Percentiles rank a stretch among this genome's conserved stretches.
phyloP scores from a whole-genome alignment of 768 basidiomycete species.

The Rhodotorula babjevae region DNA sequence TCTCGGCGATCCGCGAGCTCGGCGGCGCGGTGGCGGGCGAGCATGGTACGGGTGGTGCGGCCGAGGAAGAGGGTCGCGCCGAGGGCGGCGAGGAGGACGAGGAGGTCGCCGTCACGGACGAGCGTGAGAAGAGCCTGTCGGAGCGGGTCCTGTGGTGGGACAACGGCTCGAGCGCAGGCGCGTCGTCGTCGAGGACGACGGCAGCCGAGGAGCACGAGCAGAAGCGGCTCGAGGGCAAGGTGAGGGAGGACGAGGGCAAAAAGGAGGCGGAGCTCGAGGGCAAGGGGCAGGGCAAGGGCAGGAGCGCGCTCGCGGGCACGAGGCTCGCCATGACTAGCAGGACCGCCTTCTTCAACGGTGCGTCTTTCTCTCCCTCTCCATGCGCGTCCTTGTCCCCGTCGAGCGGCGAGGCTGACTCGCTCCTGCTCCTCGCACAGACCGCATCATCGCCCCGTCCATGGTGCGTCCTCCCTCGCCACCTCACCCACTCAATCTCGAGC shows the following conservation, averaged over 20 bases:
- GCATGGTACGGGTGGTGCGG: neutral
- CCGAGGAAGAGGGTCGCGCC: conserved; percentile 51
- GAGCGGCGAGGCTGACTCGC: neutral
- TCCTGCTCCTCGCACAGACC: conserved; percentile 11
- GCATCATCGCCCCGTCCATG: conserved; percentile 92
- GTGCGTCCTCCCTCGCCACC: conserved; percentile 53
- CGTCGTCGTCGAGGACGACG: neutral
- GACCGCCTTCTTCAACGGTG: conserved; percentile 43
- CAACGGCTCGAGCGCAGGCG: conserved; percentile 45
- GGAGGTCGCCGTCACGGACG: conserved; percentile 44
- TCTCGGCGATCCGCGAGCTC: conserved; percentile 10
- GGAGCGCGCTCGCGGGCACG: conserved; percentile 31
- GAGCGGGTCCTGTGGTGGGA: conserved; percentile 36
- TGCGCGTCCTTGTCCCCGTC: too few relatives aligned
- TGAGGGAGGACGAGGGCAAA: conserved; percentile 38
- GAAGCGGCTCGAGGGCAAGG: conserved; percentile 50
- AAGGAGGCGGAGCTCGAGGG: conserved; percentile 23
- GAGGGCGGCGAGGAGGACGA: conserved; percentile 51
- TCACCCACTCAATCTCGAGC: neutral
- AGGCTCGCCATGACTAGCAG: conserved; percentile 41
- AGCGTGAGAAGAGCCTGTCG: conserved; percentile 52
- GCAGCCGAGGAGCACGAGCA: conserved; percentile 50
- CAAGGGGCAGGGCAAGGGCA: conserved; percentile 49
- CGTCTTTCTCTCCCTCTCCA: conserved; percentile 53
- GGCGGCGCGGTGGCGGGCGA: neutral